Evolutionary conservation across 345 rosid genomes (phyloP), one percentile per base, ranked within the genome.

Genomic region (Populus simonii): DNA sequence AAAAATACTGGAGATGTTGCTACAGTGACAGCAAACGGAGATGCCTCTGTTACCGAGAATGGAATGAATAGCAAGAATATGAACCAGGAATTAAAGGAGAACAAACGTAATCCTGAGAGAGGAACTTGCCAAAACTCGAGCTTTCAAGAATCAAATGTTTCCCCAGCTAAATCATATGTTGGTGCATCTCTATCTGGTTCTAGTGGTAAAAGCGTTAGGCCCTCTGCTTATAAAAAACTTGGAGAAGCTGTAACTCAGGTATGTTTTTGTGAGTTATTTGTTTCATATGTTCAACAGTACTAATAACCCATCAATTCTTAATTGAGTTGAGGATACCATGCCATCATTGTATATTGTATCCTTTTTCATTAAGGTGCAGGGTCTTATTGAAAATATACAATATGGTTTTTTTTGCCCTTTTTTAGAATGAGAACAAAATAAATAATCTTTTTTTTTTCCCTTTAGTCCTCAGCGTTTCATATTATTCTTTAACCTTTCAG

Each of bases 201-300:
- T 22, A 71, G 70, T 65, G 68, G 66, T 59, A 81, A 81, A 79
- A 78, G 68, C 61, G 77, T 38, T 13, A 70, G 74, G 81, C 68
- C 88, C 41, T 81, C 89, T 66, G 63, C 82, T 23, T 55, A 80
- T 78, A 87, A 33, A 85, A 88, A 84, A 81, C 88, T 89, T 12
- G 90, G 89, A 82, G 92, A 89, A 81, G 83, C 78, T 78, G 86
- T 68, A 57, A 87, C 83, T 78, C 89, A 86, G 99, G 99, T 93
- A 89, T 80, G 76, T 45, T 71, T 33, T 41, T 57, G 22, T 45
- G 15, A 27, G 62, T 66, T 33, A 15, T 70, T 63, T 70, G 39
- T 78, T 72, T 72, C 36, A 23, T 39, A 22, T 51, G 25, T 13
- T 29, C 7, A 17, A 7, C 20, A 36, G 29, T 39, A 38, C 31